phyloP scores from a whole-genome alignment of 495 filamentous ascomycete species.

The Collariella sp. region DNA sequence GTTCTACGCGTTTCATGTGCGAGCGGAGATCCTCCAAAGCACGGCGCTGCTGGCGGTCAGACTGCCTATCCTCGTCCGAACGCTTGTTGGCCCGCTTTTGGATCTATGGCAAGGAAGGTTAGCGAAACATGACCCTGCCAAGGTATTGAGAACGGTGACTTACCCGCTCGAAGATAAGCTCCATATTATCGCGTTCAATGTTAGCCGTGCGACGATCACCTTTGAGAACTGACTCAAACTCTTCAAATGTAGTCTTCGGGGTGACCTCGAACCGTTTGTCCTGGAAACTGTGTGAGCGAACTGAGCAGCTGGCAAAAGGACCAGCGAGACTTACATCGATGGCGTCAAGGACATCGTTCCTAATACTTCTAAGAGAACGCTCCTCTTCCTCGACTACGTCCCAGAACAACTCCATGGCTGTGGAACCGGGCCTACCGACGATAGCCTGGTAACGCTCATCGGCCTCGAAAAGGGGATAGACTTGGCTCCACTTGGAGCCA shows the following conservation, averaged over 20 bases:
- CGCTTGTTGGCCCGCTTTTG: conserved; percentile 59
- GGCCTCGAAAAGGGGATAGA: conserved; percentile 66
- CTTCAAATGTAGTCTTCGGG: conserved; percentile 74
- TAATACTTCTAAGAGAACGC: conserved; percentile 63
- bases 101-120: conserved; percentile 41
- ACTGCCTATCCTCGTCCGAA: conserved; percentile 75
- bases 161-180: conserved; percentile 71
- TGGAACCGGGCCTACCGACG: conserved; percentile 79
- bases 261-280: conserved; percentile 88
- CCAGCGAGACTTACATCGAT: conserved; percentile 61
- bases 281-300: conserved; percentile 36
- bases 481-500: conserved; percentile 79
- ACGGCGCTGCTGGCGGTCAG: conserved; percentile 77
- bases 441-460: conserved; percentile 80
- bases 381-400: conserved; percentile 94
- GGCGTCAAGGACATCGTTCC: conserved; percentile 83
- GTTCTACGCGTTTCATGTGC: conserved; percentile 82
- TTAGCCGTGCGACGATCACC: conserved; percentile 78
- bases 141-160: background rate
- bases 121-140: conserved; percentile 5
- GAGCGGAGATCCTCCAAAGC: conserved; percentile 79
- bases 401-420: conserved; percentile 93
- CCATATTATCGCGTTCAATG: conserved; percentile 65
- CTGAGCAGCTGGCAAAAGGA: background rate
- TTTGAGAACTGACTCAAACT: conserved; percentile 69